Conservation (phyloP, 164 flowering plant species). For the Magnolia officinalis region DNA sequence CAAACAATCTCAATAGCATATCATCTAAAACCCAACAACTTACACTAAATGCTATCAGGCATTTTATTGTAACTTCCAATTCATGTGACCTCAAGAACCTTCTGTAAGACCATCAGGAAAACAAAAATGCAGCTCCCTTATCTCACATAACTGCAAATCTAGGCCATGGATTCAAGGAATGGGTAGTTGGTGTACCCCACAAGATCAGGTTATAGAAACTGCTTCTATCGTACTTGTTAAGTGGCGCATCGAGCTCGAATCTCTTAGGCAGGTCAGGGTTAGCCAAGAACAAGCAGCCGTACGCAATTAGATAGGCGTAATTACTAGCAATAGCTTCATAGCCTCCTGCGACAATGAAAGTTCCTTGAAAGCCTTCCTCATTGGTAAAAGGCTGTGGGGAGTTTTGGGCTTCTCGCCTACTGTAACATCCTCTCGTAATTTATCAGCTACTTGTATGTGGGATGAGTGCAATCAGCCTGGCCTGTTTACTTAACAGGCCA, state of each 20-base stretch:
- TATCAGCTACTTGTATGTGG: too few species aligned
- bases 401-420: background rate
- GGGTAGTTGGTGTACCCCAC: constrained; percentile 27
- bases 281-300: constrained; percentile 20
- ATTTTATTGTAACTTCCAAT: background rate
- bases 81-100: background rate
- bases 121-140: background rate
- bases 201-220: constrained; percentile 23
- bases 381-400: constrained; percentile 16
- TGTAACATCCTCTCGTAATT: background rate
- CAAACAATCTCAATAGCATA: too few species aligned
- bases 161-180: constrained; percentile 14
- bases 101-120: background rate
- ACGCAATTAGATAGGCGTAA: constrained; percentile 17
- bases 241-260: constrained; percentile 18
- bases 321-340: constrained; percentile 15
- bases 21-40: too few species aligned
- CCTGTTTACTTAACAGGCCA: too few species aligned
- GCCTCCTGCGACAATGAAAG: constrained; percentile 21
- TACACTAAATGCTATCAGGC: too few species aligned
- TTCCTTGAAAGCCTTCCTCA: constrained; percentile 24
- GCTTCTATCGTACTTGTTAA: constrained; percentile 20
- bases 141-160: background rate
- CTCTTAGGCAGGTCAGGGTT: constrained; percentile 25
- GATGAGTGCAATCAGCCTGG: too few species aligned